A percentile compares a stretch with the other conserved stretches of the same genome.
These are phyloP conservation scores for Tetraselmis striata DNA, from an alignment of 139 green algal species.

Conservation along the genomic window DNA sequence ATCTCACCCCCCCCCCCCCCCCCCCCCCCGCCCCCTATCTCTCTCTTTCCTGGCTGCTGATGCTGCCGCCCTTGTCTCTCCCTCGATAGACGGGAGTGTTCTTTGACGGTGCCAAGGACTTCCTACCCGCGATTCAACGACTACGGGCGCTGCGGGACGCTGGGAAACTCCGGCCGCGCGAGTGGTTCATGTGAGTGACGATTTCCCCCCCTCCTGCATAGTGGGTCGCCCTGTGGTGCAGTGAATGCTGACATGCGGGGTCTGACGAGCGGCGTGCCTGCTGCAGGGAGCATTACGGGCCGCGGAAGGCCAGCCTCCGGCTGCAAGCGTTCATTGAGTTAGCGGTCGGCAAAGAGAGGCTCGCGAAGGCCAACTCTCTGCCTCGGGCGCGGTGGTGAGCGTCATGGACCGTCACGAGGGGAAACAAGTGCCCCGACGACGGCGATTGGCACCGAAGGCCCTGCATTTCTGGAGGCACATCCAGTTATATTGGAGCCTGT, in stretches of 20 bases:
- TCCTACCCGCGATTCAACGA: conserved; percentile 5
- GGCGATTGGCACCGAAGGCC: too few species aligned
- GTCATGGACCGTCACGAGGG: too few species aligned
- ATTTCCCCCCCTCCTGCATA: background rate
- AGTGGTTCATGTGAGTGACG: conserved; percentile 20
- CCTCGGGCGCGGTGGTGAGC: background rate
- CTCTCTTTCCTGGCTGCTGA: too few species aligned
- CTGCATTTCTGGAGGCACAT: too few species aligned
- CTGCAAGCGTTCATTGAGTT: conserved; percentile 21
- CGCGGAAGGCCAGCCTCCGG: background rate
- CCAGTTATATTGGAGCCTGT: too few species aligned
- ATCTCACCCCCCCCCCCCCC: too few species aligned
- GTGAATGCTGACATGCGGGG: background rate
- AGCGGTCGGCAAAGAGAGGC: conserved; percentile 8
- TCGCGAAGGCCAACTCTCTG: background rate
- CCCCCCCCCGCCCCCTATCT: too few species aligned
- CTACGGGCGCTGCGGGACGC: background rate
- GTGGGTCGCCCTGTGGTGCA: background rate
- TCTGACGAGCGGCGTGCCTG: background rate
- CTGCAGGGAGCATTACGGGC: conserved; percentile 18
- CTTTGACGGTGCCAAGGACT: conserved; percentile 4
- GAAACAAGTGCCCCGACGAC: too few species aligned
- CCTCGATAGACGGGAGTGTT: conserved; percentile 19
- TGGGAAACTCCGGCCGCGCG: conserved; percentile 2
- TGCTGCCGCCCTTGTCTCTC: too few species aligned